A percentile compares a stretch with the other conserved stretches of the same genome.
phyloP scores from a whole-genome alignment of 192 early-diverging fungal genomes.

The Lobosporangium transversale region DNA sequence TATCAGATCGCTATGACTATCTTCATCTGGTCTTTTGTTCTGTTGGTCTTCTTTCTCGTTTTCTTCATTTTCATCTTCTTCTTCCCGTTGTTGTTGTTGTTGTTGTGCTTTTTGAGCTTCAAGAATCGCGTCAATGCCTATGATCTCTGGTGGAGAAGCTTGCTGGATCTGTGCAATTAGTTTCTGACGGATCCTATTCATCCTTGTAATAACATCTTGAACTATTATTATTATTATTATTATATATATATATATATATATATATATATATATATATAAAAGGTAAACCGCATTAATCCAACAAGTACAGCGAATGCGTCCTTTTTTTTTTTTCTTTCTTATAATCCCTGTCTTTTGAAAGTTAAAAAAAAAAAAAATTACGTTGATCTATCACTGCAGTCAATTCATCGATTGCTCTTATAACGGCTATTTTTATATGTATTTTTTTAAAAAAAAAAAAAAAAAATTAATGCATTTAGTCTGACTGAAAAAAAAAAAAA shows the following conservation, averaged over 20 bases:
- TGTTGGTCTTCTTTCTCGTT: neutral
- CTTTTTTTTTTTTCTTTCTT: too few species aligned
- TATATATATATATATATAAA: too few species aligned
- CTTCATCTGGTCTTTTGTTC: neutral
- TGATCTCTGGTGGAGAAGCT: slow-evolving; percentile 27
- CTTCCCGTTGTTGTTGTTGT: neutral
- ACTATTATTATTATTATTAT: too few species aligned
- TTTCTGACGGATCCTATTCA: slow-evolving; percentile 22
- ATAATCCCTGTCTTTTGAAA: too few species aligned
- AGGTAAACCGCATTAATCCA: too few species aligned
- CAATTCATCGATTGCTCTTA: slow-evolving; percentile 21
- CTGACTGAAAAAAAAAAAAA: neutral
- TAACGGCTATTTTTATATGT: slow-evolving; percentile 25
- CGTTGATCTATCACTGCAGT: slow-evolving; percentile 27
- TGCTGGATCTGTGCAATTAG: slow-evolving; percentile 18
- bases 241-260: too few species aligned
- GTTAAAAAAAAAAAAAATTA: too few species aligned
- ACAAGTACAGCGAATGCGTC: too few species aligned
- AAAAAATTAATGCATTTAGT: neutral
- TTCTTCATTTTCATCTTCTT: neutral
- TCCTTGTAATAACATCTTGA: slow-evolving; percentile 26
- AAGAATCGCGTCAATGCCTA: slow-evolving; percentile 18
- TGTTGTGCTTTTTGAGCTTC: slow-evolving; percentile 22
- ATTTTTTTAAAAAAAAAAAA: slow-evolving; percentile 4
- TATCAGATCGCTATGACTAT: neutral